A percentile compares a stretch with the other conserved stretches of the same genome.
Evolutionary conservation across 371 early-diverging fungal species (phyloP).

Genomic region (Apophysomyces ossiformis): DNA sequence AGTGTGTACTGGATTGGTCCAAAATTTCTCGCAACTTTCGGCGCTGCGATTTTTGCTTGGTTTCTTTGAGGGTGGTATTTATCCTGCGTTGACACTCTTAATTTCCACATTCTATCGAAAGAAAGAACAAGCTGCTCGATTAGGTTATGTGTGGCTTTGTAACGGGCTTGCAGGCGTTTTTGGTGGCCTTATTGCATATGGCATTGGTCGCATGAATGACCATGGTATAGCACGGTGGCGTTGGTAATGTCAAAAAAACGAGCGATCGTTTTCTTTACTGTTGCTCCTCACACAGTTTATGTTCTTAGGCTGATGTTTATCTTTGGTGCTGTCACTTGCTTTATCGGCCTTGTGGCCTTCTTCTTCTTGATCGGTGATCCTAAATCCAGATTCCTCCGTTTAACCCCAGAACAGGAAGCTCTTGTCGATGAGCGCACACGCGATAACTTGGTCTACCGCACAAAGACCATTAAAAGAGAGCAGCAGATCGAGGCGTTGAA

Average conservation of each 20-base stretch:
- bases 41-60: slow-evolving; percentile 19
- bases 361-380: slow-evolving; percentile 17
- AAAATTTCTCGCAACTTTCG: slow-evolving; percentile 15
- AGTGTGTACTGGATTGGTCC: slow-evolving; percentile 8
- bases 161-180: slow-evolving; percentile 42
- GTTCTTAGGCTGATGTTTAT: slow-evolving; percentile 17
- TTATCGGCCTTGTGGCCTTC: slow-evolving; percentile 14
- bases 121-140: slow-evolving; percentile 11
- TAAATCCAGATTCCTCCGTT: slow-evolving; percentile 16
- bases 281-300: too few species aligned
- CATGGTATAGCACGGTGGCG: slow-evolving; percentile 40
- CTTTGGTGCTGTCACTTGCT: slow-evolving; percentile 12
- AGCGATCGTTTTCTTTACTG: background rate
- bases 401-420: slow-evolving; percentile 11
- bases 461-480: slow-evolving; percentile 2
- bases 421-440: slow-evolving; percentile 15
- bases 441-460: slow-evolving; percentile 16
- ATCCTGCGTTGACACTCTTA: slow-evolving; percentile 9
- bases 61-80: slow-evolving; percentile 12
- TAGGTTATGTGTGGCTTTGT: slow-evolving; percentile 15
- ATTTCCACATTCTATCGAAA: slow-evolving; percentile 11
- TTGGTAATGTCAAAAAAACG: slow-evolving; percentile 25
- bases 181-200: slow-evolving; percentile 57
- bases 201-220: slow-evolving; percentile 41
- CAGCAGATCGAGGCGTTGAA: slow-evolving; percentile 16